Percentiles rank a stretch among this genome's conserved stretches.
Evolutionary conservation across 441 rosid genomes (phyloP).

Genomic region (Daphne laureola): DNA sequence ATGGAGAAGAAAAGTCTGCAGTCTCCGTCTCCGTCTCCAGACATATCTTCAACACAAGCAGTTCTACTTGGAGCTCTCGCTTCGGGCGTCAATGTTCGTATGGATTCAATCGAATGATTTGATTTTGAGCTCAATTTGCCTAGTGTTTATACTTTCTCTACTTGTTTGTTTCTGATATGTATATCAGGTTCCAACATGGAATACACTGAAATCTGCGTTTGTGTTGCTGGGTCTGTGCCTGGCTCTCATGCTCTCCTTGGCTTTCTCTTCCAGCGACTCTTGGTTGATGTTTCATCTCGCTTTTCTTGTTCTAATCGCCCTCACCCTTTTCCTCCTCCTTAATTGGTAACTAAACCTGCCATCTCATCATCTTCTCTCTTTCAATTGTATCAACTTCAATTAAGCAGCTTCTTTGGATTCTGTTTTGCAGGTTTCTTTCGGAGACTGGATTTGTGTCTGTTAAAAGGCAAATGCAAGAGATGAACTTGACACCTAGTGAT

Average conservation of each 20-base stretch:
- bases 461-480: conserved; percentile 73
- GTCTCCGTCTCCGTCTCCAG: conserved; percentile 15
- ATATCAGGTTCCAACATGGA: conserved; percentile 87
- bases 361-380: conserved; percentile 1
- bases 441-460: conserved; percentile 78
- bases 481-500: conserved; percentile 55
- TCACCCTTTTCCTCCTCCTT: conserved; percentile 70
- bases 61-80: conserved; percentile 82
- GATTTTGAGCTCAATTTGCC: neutral
- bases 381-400: too few relatives aligned
- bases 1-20: conserved; percentile 29
- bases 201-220: conserved; percentile 61
- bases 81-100: conserved; percentile 81
- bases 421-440: conserved; percentile 67
- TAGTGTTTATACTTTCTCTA: neutral
- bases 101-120: neutral
- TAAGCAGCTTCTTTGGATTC: conserved; percentile 16
- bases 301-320: conserved; percentile 59
- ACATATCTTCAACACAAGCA: conserved; percentile 64
- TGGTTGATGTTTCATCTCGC: conserved; percentile 63
- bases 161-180: conserved; percentile 8
- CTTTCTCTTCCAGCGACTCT: conserved; percentile 72
- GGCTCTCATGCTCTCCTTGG: conserved; percentile 69
- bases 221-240: conserved; percentile 60
- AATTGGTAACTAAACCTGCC: conserved; percentile 40